Percentiles rank a stretch among this genome's conserved stretches.
Evolutionary conservation across 495 filamentous ascomycete species (phyloP).

Genomic region (Hypoxylon subgilvum): DNA sequence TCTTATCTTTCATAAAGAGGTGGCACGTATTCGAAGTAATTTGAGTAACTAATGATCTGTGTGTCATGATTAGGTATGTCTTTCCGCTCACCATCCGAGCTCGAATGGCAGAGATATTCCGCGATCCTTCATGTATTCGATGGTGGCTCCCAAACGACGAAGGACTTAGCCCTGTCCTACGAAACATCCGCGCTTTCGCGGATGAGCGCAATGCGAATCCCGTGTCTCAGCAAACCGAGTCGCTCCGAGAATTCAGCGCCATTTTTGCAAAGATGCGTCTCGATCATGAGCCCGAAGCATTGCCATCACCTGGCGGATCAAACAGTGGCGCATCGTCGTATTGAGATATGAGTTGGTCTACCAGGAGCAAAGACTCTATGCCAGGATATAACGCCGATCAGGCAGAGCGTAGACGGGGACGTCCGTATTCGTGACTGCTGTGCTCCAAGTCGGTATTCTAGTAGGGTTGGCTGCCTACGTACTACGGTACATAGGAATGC

Average conservation of each 20-base stretch:
- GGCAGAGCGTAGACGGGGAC: background rate
- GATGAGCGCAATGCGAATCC: slow-evolving; percentile 70
- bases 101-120: slow-evolving; percentile 74
- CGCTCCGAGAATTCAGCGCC: slow-evolving; percentile 75
- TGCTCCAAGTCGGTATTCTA: background rate
- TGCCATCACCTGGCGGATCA: slow-evolving; percentile 28
- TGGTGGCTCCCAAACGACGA: slow-evolving; percentile 92
- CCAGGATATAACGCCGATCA: background rate
- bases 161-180: slow-evolving; percentile 71
- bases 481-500: background rate
- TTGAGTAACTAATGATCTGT: slow-evolving; percentile 20
- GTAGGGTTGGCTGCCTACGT: background rate
- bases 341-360: background rate
- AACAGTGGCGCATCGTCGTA: slow-evolving; percentile 29
- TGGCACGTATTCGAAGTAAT: slow-evolving; percentile 21
- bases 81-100: slow-evolving; percentile 75
- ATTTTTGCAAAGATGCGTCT: slow-evolving; percentile 64
- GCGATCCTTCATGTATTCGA: slow-evolving; percentile 67
- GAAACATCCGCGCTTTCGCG: slow-evolving; percentile 76
- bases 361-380: background rate
- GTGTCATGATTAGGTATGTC: slow-evolving; percentile 68
- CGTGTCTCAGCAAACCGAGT: slow-evolving; percentile 66
- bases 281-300: slow-evolving; percentile 26
- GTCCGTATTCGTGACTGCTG: too few species aligned
- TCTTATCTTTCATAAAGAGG: background rate